Percentiles rank a stretch among this genome's conserved stretches.
Conservation (phyloP, 83 land plant species). For the Isoetes engelmannii region DNA sequence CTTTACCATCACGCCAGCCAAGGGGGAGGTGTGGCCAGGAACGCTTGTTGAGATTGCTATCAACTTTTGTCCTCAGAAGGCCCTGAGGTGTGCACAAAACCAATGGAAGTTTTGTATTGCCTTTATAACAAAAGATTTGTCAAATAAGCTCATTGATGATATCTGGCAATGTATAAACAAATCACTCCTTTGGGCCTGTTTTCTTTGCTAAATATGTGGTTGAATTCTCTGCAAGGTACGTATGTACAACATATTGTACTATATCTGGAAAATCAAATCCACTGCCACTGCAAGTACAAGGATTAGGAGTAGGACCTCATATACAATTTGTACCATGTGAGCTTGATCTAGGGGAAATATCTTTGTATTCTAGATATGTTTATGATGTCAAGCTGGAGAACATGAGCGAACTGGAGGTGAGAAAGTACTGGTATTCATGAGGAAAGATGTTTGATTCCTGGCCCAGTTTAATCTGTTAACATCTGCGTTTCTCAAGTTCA, state of each 20-base stretch:
- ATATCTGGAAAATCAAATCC: conserved; percentile 30
- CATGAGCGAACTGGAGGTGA: conserved; percentile 29
- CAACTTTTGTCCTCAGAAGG: conserved; percentile 26
- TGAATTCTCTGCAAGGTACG: conserved; percentile 17
- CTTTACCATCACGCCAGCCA: conserved; percentile 25
- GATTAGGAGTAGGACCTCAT: conserved; percentile 28
- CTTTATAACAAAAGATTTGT: background rate
- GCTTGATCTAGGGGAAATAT: conserved; percentile 26
- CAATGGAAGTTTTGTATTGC: background rate
- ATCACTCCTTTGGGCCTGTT: too few relatives aligned
- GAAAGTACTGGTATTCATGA: background rate
- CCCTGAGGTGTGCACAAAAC: conserved; percentile 20
- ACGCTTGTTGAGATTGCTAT: conserved; percentile 19
- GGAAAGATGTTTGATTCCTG: too few relatives aligned
- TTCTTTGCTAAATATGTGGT: too few relatives aligned
- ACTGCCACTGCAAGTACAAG: conserved; percentile 21
- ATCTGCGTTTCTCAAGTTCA: too few relatives aligned
- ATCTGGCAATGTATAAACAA: too few relatives aligned
- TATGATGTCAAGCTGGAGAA: conserved; percentile 26
- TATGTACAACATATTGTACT: conserved; percentile 22
- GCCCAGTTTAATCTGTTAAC: too few relatives aligned
- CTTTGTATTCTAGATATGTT: conserved; percentile 18
- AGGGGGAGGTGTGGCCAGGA: conserved; percentile 37
- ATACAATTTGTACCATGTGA: conserved; percentile 24
- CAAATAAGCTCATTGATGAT: too few relatives aligned